These are phyloP conservation scores for Botrytis squamosa DNA, from an alignment of 2,329 filamentous ascomycete genomes.

Conservation along the genomic window DNA sequence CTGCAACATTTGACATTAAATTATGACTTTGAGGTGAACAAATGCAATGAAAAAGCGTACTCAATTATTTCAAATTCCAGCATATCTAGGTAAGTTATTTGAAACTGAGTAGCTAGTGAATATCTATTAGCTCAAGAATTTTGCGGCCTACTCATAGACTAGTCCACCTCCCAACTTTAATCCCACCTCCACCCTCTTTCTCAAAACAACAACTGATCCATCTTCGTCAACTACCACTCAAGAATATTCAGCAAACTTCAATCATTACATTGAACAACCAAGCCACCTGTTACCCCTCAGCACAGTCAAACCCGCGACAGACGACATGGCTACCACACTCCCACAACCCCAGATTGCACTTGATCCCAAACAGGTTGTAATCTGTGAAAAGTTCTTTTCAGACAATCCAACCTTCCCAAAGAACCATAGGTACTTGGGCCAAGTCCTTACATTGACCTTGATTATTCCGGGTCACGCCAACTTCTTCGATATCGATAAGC, in stretches of 20 bases:
- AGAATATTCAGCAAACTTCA: background rate
- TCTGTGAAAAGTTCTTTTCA: background rate
- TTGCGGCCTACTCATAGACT: background rate
- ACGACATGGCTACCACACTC: background rate
- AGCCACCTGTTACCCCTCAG: background rate
- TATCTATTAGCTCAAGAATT: background rate
- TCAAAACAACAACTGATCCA: background rate
- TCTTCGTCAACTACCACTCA: background rate
- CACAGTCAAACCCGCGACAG: no score
- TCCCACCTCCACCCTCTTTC: background rate
- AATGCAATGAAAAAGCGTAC: background rate
- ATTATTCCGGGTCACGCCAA: background rate
- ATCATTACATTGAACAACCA: background rate
- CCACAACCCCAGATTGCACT: background rate
- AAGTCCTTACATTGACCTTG: background rate
- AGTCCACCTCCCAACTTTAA: background rate
- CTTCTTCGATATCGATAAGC: background rate
- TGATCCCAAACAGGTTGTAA: accelerated
- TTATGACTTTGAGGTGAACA: no score
- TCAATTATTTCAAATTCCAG: background rate
- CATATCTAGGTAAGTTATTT: background rate
- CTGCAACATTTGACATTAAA: background rate
- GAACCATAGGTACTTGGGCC: background rate
- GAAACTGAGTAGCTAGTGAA: background rate
- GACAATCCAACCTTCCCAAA: background rate